Evolutionary conservation across 495 filamentous ascomycete genomes (phyloP).

Genomic region (Penicillium egyptiacum): DNA sequence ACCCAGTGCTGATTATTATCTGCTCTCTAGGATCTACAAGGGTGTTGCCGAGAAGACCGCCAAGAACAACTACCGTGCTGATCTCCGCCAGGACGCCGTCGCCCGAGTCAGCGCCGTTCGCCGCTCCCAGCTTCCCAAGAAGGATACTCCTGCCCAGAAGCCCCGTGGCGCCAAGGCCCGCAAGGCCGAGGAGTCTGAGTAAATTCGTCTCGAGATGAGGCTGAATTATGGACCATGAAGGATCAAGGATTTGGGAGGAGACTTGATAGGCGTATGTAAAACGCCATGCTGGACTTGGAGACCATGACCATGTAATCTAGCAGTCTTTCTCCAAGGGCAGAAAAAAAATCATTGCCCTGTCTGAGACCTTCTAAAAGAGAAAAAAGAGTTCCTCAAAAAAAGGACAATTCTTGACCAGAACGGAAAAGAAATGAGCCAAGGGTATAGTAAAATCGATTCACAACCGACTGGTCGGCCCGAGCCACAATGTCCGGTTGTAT

Average conservation of each 20-base stretch:
- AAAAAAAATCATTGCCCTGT: constrained; percentile 14
- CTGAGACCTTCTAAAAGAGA: constrained; percentile 6
- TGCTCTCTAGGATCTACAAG: constrained; percentile 73
- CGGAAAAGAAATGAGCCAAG: constrained; percentile 30
- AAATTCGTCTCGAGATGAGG: constrained; percentile 26
- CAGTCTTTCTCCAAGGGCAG: constrained; percentile 24
- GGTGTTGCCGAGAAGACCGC: constrained; percentile 75
- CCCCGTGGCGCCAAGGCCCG: constrained; percentile 77
- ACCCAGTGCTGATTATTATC: constrained; percentile 18
- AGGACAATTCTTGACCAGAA: background rate
- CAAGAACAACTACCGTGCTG: constrained; percentile 80
- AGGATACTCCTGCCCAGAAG: constrained; percentile 72
- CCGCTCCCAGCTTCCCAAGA: constrained; percentile 72
- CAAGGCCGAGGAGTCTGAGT: constrained; percentile 62
- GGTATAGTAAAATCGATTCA: constrained; percentile 2
- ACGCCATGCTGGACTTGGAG: constrained; percentile 32
- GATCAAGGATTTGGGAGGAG: constrained; percentile 10
- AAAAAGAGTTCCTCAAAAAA: background rate
- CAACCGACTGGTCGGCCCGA: constrained; percentile 22
- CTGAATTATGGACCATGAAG: constrained; percentile 15
- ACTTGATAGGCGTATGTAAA: constrained; percentile 17
- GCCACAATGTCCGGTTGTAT: constrained; percentile 1
- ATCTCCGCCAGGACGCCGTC: constrained; percentile 83
- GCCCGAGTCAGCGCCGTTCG: constrained; percentile 86
- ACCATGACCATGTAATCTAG: constrained; percentile 38